phyloP scores from a whole-genome alignment of 495 filamentous ascomycete species.

The Glutinoglossum americanum region DNA sequence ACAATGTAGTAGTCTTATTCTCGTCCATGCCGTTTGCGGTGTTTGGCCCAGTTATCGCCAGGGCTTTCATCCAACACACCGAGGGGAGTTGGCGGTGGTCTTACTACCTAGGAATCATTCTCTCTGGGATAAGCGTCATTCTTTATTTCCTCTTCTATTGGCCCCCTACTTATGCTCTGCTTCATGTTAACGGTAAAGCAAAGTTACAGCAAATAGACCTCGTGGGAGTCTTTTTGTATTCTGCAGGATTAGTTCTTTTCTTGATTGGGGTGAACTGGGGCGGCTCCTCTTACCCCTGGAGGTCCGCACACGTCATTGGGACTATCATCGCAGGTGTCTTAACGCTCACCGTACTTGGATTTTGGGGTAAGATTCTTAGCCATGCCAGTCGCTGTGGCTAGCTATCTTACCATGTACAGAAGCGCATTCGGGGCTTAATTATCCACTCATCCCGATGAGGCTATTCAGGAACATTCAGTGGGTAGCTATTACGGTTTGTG shows the following conservation, averaged over 20 bases:
- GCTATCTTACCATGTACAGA: conserved; percentile 1
- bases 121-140: neutral
- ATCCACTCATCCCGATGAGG: conserved; percentile 9
- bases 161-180: neutral
- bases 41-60: conserved; percentile 1
- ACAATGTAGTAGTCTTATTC: conserved; percentile 20
- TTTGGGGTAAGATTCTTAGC: conserved; percentile 6
- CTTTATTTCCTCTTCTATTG: neutral
- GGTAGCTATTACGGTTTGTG: conserved; percentile 18
- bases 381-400: no score
- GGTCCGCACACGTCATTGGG: conserved; percentile 10
- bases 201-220: conserved; percentile 19
- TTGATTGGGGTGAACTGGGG: conserved; percentile 23
- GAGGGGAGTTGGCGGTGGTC: neutral
- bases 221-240: conserved; percentile 21
- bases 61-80: neutral
- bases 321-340: conserved; percentile 8
- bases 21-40: conserved; percentile 9
- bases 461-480: conserved; percentile 19
- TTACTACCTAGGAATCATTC: neutral
- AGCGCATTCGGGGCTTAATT: conserved; percentile 2
- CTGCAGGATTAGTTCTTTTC: conserved; percentile 22
- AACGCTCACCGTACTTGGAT: conserved; percentile 7
- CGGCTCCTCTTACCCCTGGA: conserved; percentile 13
- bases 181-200: conserved; percentile 1